A percentile compares a stretch with the other conserved stretches of the same genome.
Evolutionary conservation across 2,329 filamentous ascomycete species (phyloP).

Genomic region (Remersonia thermophila): DNA sequence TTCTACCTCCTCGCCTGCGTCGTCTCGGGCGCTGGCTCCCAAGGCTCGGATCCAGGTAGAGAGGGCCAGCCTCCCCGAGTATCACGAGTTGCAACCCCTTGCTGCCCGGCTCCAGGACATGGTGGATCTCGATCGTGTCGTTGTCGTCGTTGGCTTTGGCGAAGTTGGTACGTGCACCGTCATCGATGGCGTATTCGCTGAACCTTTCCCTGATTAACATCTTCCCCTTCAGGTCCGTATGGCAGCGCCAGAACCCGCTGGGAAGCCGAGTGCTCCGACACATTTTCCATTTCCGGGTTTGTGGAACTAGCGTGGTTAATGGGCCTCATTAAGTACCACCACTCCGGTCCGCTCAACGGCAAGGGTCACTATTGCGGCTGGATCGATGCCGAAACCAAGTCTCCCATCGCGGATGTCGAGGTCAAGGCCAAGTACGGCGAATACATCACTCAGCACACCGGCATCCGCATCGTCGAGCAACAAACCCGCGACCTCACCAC

Average conservation of each 20-base stretch:
- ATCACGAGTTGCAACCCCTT: constrained; percentile 86
- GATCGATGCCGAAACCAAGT: constrained; percentile 88
- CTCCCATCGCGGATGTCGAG: constrained; percentile 96
- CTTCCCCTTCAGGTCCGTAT: constrained; percentile 52
- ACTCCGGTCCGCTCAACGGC: constrained; percentile 92
- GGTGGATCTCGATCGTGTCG: constrained; percentile 96
- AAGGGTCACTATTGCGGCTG: constrained; percentile 82
- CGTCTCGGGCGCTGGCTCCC: constrained; percentile 88
- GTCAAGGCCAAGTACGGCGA: constrained; percentile 97
- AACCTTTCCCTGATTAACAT: not conserved
- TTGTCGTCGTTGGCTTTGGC: constrained; percentile 92
- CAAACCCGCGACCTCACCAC: constrained; percentile 96
- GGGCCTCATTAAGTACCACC: constrained; percentile 97
- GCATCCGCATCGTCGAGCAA: constrained; percentile 94
- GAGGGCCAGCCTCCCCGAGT: constrained; percentile 81
- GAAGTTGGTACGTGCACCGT: constrained; percentile 50
- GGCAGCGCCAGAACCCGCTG: constrained; percentile 95
- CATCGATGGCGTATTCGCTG: no score
- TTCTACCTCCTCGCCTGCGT: constrained; percentile 76
- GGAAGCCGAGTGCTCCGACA: constrained; percentile 97
- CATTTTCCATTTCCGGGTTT: constrained; percentile 95
- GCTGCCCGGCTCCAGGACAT: constrained; percentile 90
- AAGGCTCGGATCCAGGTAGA: constrained; percentile 97
- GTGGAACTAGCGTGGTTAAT: constrained; percentile 99
- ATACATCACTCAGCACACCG: constrained; percentile 87